Conservation (phyloP, 2,329 filamentous ascomycete genomes). For the Cordyceps javanica region DNA sequence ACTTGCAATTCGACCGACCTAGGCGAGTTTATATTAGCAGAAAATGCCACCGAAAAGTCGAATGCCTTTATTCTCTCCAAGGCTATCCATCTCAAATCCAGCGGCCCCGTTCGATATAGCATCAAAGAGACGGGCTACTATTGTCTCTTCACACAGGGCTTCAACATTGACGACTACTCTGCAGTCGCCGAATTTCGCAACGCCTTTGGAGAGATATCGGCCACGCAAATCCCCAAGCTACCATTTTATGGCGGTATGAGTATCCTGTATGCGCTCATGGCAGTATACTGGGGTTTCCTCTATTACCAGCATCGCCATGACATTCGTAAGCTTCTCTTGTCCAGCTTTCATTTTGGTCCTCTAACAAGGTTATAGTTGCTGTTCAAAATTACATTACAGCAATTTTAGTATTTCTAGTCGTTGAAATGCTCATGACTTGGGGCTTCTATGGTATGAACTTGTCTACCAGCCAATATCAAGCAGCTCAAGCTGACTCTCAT, state of each 20-base stretch:
- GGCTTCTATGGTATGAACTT: conserved; percentile 72
- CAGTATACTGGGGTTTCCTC: conserved; percentile 81
- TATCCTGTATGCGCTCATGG: conserved; percentile 85
- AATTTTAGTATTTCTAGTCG: conserved; percentile 85
- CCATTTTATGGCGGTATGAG: conserved; percentile 95
- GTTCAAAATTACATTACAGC: conserved; percentile 99
- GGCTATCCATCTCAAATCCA: conserved; percentile 74
- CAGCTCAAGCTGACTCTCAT: conserved; percentile 28
- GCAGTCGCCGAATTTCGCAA: conserved; percentile 90
- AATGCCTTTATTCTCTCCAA: conserved; percentile 68
- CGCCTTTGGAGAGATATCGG: conserved; percentile 90
- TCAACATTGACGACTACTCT: conserved; percentile 61
- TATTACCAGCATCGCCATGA: conserved; percentile 93
- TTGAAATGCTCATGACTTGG: conserved; percentile 99
- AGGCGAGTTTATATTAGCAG: conserved; percentile 75
- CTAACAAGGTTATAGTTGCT: conserved; percentile 56
- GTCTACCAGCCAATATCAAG: background rate
- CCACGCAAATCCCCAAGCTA: conserved; percentile 91
- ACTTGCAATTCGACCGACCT: conserved; percentile 72
- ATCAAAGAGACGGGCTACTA: conserved; percentile 93
- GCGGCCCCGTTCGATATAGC: conserved; percentile 69
- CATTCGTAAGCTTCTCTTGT: conserved; percentile 57
- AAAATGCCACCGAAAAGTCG: conserved; percentile 67
- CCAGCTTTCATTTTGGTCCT: conserved; percentile 3
- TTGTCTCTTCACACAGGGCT: conserved; percentile 76